Percentiles rank a stretch among this genome's conserved stretches.
Evolutionary conservation across 192 early-diverging fungal species (phyloP).

Genomic region (Lobosporangium transversale): DNA sequence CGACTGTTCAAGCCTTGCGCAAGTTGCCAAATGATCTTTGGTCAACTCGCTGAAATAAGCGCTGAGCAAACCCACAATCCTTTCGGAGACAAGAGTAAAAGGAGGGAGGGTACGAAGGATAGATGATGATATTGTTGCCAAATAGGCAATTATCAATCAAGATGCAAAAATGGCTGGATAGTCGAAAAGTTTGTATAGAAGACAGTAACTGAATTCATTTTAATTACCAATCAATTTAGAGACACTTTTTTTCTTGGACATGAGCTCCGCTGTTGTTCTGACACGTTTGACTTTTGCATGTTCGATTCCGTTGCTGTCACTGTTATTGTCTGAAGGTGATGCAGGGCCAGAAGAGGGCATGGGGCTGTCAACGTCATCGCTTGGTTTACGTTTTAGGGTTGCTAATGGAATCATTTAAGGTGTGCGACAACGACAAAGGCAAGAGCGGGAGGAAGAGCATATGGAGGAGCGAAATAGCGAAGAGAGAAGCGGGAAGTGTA

Average conservation of each 20-base stretch:
- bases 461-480: neutral
- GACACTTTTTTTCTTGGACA: constrained; percentile 47
- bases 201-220: too few species aligned
- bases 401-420: constrained; percentile 16
- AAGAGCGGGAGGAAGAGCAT: constrained; percentile 15
- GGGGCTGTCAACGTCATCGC: constrained; percentile 47
- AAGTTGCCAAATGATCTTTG: too few species aligned
- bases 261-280: constrained; percentile 20
- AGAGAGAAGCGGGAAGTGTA: neutral
- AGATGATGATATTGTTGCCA: too few species aligned
- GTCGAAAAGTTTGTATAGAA: too few species aligned
- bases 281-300: constrained; percentile 50
- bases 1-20: too few species aligned
- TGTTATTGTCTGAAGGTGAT: constrained; percentile 32
- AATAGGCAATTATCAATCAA: too few species aligned
- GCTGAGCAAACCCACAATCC: too few species aligned
- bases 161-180: too few species aligned
- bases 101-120: too few species aligned
- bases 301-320: constrained; percentile 16
- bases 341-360: constrained; percentile 45
- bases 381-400: constrained; percentile 40
- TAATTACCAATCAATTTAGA: constrained; percentile 54
- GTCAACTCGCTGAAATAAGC: too few species aligned
- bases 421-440: constrained; percentile 6
- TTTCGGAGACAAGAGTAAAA: too few species aligned